Evolutionary conservation across 1,139 yeast species (phyloP).

Genomic region (Suhomyces ambrosiae): DNA sequence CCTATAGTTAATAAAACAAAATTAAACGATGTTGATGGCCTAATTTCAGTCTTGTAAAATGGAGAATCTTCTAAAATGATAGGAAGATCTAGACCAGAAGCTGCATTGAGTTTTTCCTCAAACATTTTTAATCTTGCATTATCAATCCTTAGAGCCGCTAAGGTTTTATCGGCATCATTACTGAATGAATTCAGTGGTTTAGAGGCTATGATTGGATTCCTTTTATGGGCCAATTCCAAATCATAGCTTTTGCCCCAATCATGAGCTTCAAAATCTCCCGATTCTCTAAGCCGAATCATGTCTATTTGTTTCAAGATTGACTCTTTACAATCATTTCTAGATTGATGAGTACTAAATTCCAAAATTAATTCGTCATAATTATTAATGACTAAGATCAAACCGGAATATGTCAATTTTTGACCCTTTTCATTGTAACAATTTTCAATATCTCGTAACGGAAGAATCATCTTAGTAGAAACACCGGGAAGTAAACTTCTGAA

Average conservation of each 20-base stretch:
- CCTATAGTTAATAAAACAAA: slow-evolving; percentile 86
- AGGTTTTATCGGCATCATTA: slow-evolving; percentile 11
- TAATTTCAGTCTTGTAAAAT: slow-evolving; percentile 51
- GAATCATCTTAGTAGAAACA: slow-evolving; percentile 75
- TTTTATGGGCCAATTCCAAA: slow-evolving; percentile 12
- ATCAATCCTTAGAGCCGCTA: slow-evolving; percentile 33
- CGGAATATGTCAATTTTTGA: slow-evolving; percentile 51
- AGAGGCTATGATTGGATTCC: background rate
- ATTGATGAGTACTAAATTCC: slow-evolving; percentile 67
- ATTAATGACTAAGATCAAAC: slow-evolving; percentile 64
- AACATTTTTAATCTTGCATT: slow-evolving; percentile 60
- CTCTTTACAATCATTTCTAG: slow-evolving; percentile 73
- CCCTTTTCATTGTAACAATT: slow-evolving; percentile 67
- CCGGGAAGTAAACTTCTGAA: slow-evolving; percentile 83
- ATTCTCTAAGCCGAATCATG: slow-evolving; percentile 29
- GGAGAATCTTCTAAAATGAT: slow-evolving; percentile 69
- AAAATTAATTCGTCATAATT: slow-evolving; percentile 78
- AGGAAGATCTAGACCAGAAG: slow-evolving; percentile 67
- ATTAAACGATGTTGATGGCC: slow-evolving; percentile 54
- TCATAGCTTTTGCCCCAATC: slow-evolving; percentile 33
- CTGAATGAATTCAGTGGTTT: slow-evolving; percentile 2
- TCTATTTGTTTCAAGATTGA: slow-evolving; percentile 55
- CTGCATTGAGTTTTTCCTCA: slow-evolving; percentile 60
- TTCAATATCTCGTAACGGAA: slow-evolving; percentile 75
- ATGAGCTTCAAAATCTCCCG: slow-evolving; percentile 30